Evolutionary conservation across 352 stramenopile genomes (phyloP), one percentile per base, ranked within the genome.

Genomic region (Pythium phragmitis): DNA sequence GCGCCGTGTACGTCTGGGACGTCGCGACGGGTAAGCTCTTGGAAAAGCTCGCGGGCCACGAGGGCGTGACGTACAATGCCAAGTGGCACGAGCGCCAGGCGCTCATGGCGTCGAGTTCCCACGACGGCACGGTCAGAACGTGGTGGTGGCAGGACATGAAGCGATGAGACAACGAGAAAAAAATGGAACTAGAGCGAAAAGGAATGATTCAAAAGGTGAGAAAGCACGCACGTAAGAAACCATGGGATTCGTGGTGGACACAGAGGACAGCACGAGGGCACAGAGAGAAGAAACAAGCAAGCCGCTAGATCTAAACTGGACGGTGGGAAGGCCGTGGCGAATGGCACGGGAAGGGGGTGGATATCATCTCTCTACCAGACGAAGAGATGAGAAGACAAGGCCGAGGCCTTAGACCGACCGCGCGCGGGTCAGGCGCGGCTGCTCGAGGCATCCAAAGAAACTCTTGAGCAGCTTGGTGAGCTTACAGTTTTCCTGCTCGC

Each of bases 61-160:
- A 73, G 4, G 88, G 85, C 12, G 86, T 95, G 16, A 92, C 84
- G 17, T 95, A 95, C 63, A 95, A 90, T 56, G 86, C 86, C 19
- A 80, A 78, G 50, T 96, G 86, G 88, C 87, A 96, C 61, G 85
- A 92, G 58, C 91, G 89, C 59, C 88, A 95, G 62, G 77, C 87
- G 49, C 63, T 94, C 0, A 86, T 96, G 68, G 85, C 82, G 17
- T 94, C 83, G 0, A 94, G 88, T 50, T 94, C 81, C 19, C 86
- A 96, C 54, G 88, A 96, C 46, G 86, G 83, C 47, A 95, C 88
- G n/a, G 83, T 96, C 33, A 94, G 94, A 63, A 95, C 86, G 13
- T 96, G 88, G 88, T 96, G 84, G 85, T 95, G 81, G 81, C 75
- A 89, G 58, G 82, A 93, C 67, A 79, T 82, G 63, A 84, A 72